Evolutionary conservation across 495 filamentous ascomycete species (phyloP).

Genomic region (Neurospora sp.): DNA sequence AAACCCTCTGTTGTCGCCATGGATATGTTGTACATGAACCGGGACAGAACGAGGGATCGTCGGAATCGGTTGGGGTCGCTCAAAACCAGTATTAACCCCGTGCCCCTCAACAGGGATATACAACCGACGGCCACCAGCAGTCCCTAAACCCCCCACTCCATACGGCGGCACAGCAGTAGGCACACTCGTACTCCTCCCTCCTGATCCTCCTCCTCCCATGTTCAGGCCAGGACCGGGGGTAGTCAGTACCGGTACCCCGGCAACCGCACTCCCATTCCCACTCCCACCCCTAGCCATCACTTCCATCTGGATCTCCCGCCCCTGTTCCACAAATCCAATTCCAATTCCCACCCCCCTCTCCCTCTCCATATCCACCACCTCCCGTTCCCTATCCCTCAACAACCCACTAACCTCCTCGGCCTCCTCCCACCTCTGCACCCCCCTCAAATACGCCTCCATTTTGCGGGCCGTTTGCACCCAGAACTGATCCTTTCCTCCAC

Average conservation of each 20-base stretch:
- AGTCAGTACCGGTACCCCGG: too few species aligned
- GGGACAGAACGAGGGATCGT: neutral
- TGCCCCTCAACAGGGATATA: neutral
- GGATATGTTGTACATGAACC: neutral
- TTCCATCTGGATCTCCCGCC: neutral
- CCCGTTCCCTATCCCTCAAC: neutral
- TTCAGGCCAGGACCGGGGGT: too few species aligned
- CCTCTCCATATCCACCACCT: neutral
- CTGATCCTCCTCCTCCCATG: neutral
- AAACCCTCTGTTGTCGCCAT: neutral
- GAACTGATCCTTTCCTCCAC: slow-evolving; percentile 12
- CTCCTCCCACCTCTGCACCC: slow-evolving; percentile 9
- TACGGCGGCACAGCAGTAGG: neutral
- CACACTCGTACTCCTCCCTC: neutral
- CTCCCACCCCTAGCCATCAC: neutral
- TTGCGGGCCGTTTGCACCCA: slow-evolving; percentile 19
- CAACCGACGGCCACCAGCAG: neutral
- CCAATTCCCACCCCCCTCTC: neutral
- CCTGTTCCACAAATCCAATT: neutral
- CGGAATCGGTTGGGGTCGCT: neutral
- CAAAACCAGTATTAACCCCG: neutral
- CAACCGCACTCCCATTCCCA: too few species aligned
- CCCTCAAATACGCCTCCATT: slow-evolving; percentile 14
- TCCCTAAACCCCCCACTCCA: neutral
- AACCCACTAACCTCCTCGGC: slow-evolving; percentile 9